Evolutionary conservation across 2,329 filamentous ascomycete species (phyloP).

Genomic region (Apiospora aurea): DNA sequence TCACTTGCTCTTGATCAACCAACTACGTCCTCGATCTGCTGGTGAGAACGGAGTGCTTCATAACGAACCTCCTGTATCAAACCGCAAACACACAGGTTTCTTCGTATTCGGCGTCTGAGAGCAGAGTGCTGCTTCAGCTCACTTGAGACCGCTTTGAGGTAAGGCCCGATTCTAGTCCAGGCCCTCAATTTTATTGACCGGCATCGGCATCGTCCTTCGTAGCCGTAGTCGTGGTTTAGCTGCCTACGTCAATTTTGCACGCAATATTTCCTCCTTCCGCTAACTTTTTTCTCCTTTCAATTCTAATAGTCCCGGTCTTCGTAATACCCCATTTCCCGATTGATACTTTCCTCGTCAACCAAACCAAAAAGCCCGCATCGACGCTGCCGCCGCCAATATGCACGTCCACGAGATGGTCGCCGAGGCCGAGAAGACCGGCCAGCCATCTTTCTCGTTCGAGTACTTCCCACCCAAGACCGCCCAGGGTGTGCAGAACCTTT

Average conservation of each 20-base stretch:
- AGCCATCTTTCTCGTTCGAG: conserved; percentile 96
- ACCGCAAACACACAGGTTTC: not conserved
- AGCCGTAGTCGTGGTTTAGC: not conserved
- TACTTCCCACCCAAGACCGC: conserved; percentile 99
- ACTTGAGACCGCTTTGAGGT: not conserved
- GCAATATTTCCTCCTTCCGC: not conserved
- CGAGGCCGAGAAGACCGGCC: conserved; percentile 78
- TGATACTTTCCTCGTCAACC: not conserved
- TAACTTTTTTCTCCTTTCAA: not conserved
- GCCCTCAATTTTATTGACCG: conserved; percentile 14
- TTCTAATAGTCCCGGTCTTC: not conserved
- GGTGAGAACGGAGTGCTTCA: conserved; percentile 16
- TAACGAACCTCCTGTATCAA: conserved; percentile 8
- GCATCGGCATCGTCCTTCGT: conserved; percentile 11
- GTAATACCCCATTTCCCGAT: not conserved
- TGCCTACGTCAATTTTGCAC: not conserved
- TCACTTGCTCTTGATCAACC: conserved; percentile 2
- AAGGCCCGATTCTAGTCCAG: not conserved
- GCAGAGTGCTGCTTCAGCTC: not conserved
- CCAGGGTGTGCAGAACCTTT: conserved; percentile 97
- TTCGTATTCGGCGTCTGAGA: not conserved
- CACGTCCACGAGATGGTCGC: conserved; percentile 93
- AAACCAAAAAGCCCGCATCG: not conserved
- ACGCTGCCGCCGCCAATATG: conserved; percentile 66
- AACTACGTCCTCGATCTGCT: not conserved